Percentiles rank a stretch among this genome's conserved stretches.
These are phyloP conservation scores for Pouteria glomerata DNA, from an alignment of 148 eudicot species.

Conservation along the genomic window DNA sequence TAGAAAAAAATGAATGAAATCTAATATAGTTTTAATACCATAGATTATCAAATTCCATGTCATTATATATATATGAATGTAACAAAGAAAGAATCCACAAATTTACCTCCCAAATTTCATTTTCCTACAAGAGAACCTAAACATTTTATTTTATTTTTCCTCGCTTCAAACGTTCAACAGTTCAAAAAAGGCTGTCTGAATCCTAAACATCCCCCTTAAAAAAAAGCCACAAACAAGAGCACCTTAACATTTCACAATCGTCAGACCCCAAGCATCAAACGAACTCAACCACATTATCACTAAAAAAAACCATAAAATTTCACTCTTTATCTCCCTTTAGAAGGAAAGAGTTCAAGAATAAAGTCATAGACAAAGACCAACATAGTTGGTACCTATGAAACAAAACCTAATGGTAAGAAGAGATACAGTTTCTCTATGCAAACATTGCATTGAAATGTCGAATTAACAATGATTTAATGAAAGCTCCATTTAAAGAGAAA, in stretches of 20 bases:
- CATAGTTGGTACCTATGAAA: neutral
- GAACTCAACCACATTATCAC: neutral
- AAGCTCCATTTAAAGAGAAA: neutral
- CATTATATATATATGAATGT: neutral
- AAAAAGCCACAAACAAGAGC: too few relatives aligned
- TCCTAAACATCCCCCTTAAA: neutral
- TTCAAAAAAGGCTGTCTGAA: constrained; percentile 8
- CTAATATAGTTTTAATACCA: constrained; percentile 6
- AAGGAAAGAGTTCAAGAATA: constrained; percentile 4
- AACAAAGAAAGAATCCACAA: too few relatives aligned
- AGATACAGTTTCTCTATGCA: constrained; percentile 13
- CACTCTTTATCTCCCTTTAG: neutral
- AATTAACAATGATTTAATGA: neutral
- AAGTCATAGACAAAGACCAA: neutral
- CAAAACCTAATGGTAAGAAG: neutral
- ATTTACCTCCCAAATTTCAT: constrained; percentile 84
- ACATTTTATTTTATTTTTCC: constrained; percentile 54
- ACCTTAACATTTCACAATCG: neutral
- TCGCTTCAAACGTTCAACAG: constrained; percentile 10
- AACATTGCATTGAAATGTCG: neutral
- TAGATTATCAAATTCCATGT: neutral
- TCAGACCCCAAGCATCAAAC: neutral
- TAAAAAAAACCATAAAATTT: neutral
- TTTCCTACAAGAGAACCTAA: constrained; percentile 74
- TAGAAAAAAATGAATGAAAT: neutral